phyloP scores from a whole-genome alignment of 345 rosid species.

The Sonneratia caseolaris region DNA sequence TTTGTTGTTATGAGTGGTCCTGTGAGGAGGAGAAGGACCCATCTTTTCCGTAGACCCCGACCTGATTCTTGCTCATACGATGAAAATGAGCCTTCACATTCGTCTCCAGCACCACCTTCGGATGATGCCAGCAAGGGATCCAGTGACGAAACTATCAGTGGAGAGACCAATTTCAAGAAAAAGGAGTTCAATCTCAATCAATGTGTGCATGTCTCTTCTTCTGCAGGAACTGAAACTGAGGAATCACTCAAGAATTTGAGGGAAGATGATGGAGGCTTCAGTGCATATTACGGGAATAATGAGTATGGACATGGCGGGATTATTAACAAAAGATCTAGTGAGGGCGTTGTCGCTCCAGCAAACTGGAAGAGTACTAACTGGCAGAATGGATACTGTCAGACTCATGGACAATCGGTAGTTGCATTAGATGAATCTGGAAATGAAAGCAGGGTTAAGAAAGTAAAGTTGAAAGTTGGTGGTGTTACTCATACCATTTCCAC shows the following conservation, averaged over 20 bases:
- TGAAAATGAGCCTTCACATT: no score
- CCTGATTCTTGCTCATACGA: conserved; percentile 26
- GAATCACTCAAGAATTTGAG: conserved; percentile 16
- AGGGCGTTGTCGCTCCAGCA: conserved; percentile 73
- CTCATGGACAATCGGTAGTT: conserved; percentile 24
- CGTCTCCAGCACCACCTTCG: no score
- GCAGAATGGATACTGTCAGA: conserved; percentile 36
- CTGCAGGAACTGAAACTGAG: conserved; percentile 20
- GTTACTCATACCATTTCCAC: conserved; percentile 42
- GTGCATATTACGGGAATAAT: conserved; percentile 19
- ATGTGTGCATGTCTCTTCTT: conserved; percentile 32
- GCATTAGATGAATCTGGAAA: conserved; percentile 26
- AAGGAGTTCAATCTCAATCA: conserved; percentile 73
- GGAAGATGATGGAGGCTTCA: conserved; percentile 30
- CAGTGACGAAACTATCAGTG: conserved; percentile 35
- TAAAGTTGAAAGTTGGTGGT: conserved; percentile 63
- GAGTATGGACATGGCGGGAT: conserved; percentile 16
- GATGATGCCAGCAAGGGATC: conserved; percentile 47
- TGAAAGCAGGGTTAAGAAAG: conserved; percentile 50
- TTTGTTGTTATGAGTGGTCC: conserved; percentile 30
- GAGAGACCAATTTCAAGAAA: conserved; percentile 29
- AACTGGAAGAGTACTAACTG: conserved; percentile 42
- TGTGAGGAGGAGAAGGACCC: conserved; percentile 68
- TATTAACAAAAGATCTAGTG: conserved; percentile 39
- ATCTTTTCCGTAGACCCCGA: conserved; percentile 34